Evolutionary conservation across 305 asterid species (phyloP).

Genomic region (Fraxinus ornus): DNA sequence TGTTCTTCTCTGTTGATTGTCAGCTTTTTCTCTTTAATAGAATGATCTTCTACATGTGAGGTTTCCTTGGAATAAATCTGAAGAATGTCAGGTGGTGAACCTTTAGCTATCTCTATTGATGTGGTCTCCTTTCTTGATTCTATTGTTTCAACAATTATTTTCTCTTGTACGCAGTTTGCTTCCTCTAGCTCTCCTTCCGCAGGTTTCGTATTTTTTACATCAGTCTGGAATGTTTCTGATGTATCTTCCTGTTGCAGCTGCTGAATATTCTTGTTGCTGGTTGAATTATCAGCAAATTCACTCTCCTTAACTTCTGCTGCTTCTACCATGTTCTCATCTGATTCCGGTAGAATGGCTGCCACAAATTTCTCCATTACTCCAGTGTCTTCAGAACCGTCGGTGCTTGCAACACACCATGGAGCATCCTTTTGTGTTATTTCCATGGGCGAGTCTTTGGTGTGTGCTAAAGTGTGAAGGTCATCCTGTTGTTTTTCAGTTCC

Average conservation of each 20-base stretch:
- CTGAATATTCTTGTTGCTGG: conserved; percentile 16
- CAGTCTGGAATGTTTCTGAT: conserved; percentile 21
- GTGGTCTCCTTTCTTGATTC: conserved; percentile 22
- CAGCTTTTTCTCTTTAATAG: conserved; percentile 29
- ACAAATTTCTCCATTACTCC: conserved; percentile 26
- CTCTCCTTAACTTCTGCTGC: conserved; percentile 22
- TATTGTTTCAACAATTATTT: conserved; percentile 16
- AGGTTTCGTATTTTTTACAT: conserved; percentile 12
- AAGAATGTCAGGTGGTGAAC: conserved; percentile 25
- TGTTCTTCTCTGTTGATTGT: conserved; percentile 27
- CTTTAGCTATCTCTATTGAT: conserved; percentile 24
- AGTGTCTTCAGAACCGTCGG: conserved; percentile 25
- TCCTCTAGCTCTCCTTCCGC: conserved; percentile 25
- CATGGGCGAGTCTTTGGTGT: conserved; percentile 18
- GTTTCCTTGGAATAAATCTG: conserved; percentile 11
- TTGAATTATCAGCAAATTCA: conserved; percentile 20
- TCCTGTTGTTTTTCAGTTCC: conserved; percentile 30
- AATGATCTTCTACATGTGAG: conserved; percentile 13
- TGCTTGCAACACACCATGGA: conserved; percentile 14
- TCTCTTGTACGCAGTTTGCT: conserved; percentile 24
- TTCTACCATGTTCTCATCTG: conserved; percentile 25
- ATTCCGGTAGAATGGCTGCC: conserved; percentile 21
- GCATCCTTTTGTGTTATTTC: conserved; percentile 23
- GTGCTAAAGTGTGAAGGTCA: conserved; percentile 23
- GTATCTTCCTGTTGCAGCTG: conserved; percentile 25